phyloP scores from a whole-genome alignment of 2,329 filamentous ascomycete species.

The Alternaria sp. region DNA sequence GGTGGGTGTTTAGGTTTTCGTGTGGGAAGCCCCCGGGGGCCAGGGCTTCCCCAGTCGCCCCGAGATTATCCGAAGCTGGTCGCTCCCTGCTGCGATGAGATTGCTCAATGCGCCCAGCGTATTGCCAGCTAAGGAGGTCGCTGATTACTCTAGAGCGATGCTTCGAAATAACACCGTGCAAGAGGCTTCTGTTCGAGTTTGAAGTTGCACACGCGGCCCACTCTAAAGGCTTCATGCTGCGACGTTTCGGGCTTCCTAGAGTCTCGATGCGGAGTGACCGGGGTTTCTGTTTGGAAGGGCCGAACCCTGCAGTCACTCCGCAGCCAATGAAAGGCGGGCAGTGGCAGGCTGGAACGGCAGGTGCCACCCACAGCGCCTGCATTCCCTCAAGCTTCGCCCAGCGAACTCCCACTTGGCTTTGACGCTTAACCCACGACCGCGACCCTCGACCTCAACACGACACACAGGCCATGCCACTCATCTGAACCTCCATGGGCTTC shows the following conservation, averaged over 20 bases:
- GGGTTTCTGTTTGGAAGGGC: slow-evolving; percentile 9
- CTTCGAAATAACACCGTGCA: not conserved
- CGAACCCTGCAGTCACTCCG: slow-evolving; percentile 6
- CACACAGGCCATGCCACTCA: slow-evolving; percentile 25
- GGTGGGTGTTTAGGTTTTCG: not conserved
- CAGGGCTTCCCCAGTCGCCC: not conserved
- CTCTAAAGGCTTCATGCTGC: slow-evolving; percentile 4
- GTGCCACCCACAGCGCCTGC: slow-evolving; percentile 23
- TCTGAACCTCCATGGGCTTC: slow-evolving; percentile 41
- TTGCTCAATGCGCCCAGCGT: not conserved
- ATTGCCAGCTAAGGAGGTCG: not conserved
- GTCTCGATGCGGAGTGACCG: slow-evolving; percentile 3
- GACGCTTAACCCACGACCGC: slow-evolving; percentile 29
- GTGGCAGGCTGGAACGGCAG: slow-evolving; percentile 16
- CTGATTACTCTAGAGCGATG: not conserved
- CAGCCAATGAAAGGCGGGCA: slow-evolving; percentile 1
- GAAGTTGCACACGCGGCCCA: slow-evolving; percentile 1
- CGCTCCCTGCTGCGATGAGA: not conserved
- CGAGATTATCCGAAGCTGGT: slow-evolving; percentile 4
- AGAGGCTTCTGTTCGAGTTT: not conserved
- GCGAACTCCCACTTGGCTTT: slow-evolving; percentile 37
- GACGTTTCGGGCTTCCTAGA: slow-evolving; percentile 10
- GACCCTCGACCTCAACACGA: slow-evolving; percentile 16
- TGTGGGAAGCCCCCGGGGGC: not conserved
- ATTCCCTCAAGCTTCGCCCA: slow-evolving; percentile 23